phyloP scores from a whole-genome alignment of 371 early-diverging fungal species.

The Apophysomyces ossiformis region DNA sequence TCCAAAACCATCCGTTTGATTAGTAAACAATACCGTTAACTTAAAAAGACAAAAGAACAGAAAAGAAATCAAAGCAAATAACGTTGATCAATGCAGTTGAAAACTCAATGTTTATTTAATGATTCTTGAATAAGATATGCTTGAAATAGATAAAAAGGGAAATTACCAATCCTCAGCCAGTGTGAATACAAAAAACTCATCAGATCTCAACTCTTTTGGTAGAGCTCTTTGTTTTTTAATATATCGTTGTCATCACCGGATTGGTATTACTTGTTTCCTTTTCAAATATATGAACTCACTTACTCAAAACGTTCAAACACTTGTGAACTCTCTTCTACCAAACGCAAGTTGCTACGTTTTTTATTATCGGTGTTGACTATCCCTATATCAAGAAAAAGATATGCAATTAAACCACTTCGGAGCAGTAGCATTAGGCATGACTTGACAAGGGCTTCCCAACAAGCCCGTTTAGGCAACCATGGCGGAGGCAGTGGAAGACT shows the following conservation, averaged over 20 bases:
- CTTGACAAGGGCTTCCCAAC: constrained; percentile 1
- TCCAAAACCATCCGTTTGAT: no score
- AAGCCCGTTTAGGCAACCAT: constrained; percentile 46
- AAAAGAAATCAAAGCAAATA: no score
- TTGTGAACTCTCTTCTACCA: neutral
- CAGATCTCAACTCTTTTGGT: constrained; percentile 4
- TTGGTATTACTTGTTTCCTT: neutral
- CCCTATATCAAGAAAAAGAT: constrained; percentile 11
- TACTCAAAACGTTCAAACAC: neutral
- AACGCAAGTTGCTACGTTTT: constrained; percentile 8
- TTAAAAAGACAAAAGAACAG: no score
- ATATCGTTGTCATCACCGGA: constrained; percentile 21
- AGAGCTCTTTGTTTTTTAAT: constrained; percentile 7
- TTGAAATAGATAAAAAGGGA: neutral
- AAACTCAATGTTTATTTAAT: neutral
- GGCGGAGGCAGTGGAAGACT: constrained; percentile 56
- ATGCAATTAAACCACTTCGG: constrained; percentile 5
- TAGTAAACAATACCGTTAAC: no score
- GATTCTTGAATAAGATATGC: neutral
- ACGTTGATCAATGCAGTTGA: neutral
- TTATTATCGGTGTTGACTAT: constrained; percentile 3
- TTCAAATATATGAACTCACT: neutral
- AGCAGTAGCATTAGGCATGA: neutral
- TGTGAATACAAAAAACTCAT: constrained; percentile 30
- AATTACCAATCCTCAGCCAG: constrained; percentile 27